These are phyloP conservation scores for Monosporascus sp. DNA, from an alignment of 2,329 filamentous ascomycete species.

Conservation along the genomic window DNA sequence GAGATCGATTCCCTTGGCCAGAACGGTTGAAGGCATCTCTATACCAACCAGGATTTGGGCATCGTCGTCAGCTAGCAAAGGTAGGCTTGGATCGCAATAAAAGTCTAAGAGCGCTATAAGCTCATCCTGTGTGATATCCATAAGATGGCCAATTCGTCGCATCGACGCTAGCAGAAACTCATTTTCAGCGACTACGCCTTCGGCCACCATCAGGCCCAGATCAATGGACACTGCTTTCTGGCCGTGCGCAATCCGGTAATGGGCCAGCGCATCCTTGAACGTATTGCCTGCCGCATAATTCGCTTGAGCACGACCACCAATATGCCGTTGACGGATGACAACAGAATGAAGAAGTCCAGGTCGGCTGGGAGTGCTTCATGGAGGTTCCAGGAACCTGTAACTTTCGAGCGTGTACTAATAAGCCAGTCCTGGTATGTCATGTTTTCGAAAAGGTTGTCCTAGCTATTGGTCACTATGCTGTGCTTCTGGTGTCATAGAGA, in stretches of 20 bases:
- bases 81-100: constrained; percentile 4
- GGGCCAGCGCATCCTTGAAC: not conserved
- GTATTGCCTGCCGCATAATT: not conserved
- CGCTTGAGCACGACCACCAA: not conserved
- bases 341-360: constrained; percentile 22
- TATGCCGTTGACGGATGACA: not conserved
- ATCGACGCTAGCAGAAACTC: not conserved
- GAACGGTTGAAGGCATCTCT: not conserved
- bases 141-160: constrained; percentile 3
- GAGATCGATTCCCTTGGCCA: constrained; percentile 5
- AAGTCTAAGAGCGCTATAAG: constrained; percentile 3
- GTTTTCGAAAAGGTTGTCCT: constrained; percentile 4
- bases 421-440: constrained; percentile 5
- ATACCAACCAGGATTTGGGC: constrained; percentile 5
- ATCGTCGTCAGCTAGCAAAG: constrained; percentile 1
- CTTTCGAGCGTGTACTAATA: constrained; percentile 1
- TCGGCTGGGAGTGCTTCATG: constrained; percentile 1
- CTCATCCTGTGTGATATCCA: constrained; percentile 4
- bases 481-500: not conserved
- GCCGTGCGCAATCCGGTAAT: not conserved
- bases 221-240: not conserved
- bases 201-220: not conserved
- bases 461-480: not conserved
- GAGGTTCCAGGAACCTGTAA: constrained; percentile 14
- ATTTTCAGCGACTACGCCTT: not conserved